A percentile compares a stretch with the other conserved stretches of the same genome.
Conservation (phyloP, 345 rosid species). For the Bruguiera gymnorhiza region DNA sequence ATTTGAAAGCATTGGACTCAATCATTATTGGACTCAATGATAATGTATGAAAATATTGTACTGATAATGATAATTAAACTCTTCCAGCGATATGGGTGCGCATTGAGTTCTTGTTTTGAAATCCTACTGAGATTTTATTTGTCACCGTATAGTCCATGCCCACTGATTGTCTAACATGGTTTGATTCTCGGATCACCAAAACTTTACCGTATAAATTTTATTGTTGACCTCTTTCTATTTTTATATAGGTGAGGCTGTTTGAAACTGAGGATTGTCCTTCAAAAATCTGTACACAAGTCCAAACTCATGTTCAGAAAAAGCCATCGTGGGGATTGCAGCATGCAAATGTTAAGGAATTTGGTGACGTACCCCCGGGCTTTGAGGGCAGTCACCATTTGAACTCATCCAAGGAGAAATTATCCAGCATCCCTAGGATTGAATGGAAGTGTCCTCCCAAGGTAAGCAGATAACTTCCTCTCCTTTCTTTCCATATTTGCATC, state of each 20-base stretch:
- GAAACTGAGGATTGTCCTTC: constrained; percentile 46
- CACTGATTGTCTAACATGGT: too few species aligned
- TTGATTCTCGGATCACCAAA: too few species aligned
- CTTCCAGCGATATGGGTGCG: too few species aligned
- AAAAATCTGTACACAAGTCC: constrained; percentile 33
- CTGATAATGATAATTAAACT: too few species aligned
- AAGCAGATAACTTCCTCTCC: constrained; percentile 1
- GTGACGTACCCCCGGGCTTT: constrained; percentile 52
- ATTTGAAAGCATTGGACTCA: too few species aligned
- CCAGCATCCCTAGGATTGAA: constrained; percentile 30
- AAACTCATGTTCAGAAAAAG: constrained; percentile 15
- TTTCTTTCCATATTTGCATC: too few species aligned
- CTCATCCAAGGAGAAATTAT: constrained; percentile 11
- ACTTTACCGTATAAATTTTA: too few species aligned
- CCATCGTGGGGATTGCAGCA: constrained; percentile 8
- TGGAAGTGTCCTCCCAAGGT: constrained; percentile 59
- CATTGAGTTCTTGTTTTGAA: too few species aligned
- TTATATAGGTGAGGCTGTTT: constrained; percentile 48
- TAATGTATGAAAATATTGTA: too few species aligned
- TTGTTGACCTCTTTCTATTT: not conserved
- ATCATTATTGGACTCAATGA: too few species aligned
- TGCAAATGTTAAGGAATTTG: constrained; percentile 7
- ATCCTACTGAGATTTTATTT: too few species aligned
- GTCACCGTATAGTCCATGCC: too few species aligned
- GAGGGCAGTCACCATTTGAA: constrained; percentile 18